phyloP scores from a whole-genome alignment of 1,284 basidiomycete species.

The Phlebopus sp. region DNA sequence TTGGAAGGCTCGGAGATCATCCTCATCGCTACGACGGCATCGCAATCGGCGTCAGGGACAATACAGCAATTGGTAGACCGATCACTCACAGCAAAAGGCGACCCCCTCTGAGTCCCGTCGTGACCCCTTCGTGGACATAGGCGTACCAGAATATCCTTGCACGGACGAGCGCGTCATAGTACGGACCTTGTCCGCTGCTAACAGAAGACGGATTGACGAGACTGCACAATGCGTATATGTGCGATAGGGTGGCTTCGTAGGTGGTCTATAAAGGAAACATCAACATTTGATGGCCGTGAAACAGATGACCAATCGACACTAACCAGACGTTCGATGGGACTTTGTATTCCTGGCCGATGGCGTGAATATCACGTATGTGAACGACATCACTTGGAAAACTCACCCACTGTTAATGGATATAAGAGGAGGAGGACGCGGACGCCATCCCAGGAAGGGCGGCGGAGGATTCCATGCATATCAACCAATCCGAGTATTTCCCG shows the following conservation, averaged over 20 bases:
- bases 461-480: constrained; percentile 72
- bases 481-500: constrained; percentile 74
- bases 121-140: constrained; percentile 78
- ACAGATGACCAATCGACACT: constrained; percentile 10
- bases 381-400: constrained; percentile 5
- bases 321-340: constrained; percentile 51
- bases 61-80: neutral
- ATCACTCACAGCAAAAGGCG: constrained; percentile 66
- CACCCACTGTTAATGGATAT: constrained; percentile 80
- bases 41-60: constrained; percentile 9
- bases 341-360: constrained; percentile 39
- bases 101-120: constrained; percentile 75
- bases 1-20: constrained; percentile 52
- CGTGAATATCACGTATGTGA: constrained; percentile 12
- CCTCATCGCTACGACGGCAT: constrained; percentile 20
- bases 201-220: constrained; percentile 43
- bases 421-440: constrained; percentile 74
- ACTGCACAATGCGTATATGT: constrained; percentile 71
- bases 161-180: constrained; percentile 62
- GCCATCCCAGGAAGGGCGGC: constrained; percentile 85
- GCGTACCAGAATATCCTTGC: constrained; percentile 85
- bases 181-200: constrained; percentile 49
- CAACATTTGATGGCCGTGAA: neutral
- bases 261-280: constrained; percentile 39
- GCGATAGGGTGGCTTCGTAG: constrained; percentile 60